phyloP scores from a whole-genome alignment of 768 basidiomycete species.

The Leucocoprinus birnbaumii region DNA sequence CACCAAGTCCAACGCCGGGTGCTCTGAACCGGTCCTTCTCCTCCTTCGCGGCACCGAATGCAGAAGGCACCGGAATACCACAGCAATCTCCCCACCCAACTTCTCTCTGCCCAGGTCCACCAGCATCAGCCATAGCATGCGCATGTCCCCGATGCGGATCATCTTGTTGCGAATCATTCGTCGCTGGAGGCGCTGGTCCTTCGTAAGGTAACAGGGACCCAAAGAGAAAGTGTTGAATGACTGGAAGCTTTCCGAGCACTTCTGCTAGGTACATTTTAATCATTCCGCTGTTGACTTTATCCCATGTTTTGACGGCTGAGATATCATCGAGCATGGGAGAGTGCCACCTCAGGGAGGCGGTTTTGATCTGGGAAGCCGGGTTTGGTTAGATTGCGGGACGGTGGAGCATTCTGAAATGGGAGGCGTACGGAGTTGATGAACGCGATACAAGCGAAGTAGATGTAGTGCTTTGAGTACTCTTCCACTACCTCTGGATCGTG shows the following conservation, averaged over 20 bases:
- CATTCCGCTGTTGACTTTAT: slow-evolving; percentile 95
- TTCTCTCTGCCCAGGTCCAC: slow-evolving; percentile 46
- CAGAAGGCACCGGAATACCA: slow-evolving; percentile 83
- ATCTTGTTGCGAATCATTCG: slow-evolving; percentile 9
- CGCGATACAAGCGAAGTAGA: slow-evolving; percentile 93
- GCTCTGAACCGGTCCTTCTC: slow-evolving; percentile 36
- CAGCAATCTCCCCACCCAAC: slow-evolving; percentile 89
- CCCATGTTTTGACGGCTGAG: slow-evolving; percentile 92
- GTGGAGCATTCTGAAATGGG: background rate
- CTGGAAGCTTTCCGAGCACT: slow-evolving; percentile 92
- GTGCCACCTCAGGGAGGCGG: slow-evolving; percentile 94
- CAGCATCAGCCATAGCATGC: slow-evolving; percentile 36
- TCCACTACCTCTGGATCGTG: slow-evolving; percentile 91
- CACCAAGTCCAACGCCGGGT: slow-evolving; percentile 41
- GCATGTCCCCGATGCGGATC: slow-evolving; percentile 45
- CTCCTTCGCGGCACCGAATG: slow-evolving; percentile 71
- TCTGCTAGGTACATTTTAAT: slow-evolving; percentile 97
- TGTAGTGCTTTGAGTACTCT: slow-evolving; percentile 89
- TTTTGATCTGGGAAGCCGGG: slow-evolving; percentile 68
- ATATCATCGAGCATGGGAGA: slow-evolving; percentile 99
- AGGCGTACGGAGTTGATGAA: slow-evolving; percentile 90
- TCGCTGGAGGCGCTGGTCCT: slow-evolving; percentile 44
- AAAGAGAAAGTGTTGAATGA: slow-evolving; percentile 95
- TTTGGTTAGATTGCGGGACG: background rate
- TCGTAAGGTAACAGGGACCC: slow-evolving; percentile 75